Evolutionary conservation across 2,329 filamentous ascomycete genomes (phyloP), one percentile per base, ranked within the genome.

Genomic region (Venturia pyrina): DNA sequence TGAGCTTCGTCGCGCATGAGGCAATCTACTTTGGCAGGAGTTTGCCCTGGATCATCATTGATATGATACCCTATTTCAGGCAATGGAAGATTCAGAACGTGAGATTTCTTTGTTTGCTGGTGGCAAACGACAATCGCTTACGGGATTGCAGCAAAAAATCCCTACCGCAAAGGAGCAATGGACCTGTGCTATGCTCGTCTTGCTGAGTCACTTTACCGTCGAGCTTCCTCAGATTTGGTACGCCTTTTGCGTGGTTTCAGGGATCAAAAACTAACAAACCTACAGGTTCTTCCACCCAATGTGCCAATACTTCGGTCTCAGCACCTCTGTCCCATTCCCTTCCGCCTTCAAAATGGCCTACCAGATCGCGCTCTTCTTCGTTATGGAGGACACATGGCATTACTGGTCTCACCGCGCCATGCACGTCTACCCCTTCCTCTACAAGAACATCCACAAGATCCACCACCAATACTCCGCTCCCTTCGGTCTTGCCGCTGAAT

Each of bases 381-480:
- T 98, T 67, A 79, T 97, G 73, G 95, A 99, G 78, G 95, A 99
- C 78, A 82, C 93, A 70, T 99, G 95, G 95, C 95, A 99, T 80
- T 99, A 99, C 84, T 98, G 93, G 88, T 87, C 87, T 71, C 95
- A 99, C 81, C 91, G 95, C 71, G 86, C 85, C 56, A 87, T 99
- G 79, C 95, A 99, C 83, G 96, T 91, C 82, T 93, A 91, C 28
- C 91, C 92, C 48, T 68, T 68, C 50, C 87, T 99, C 6, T 99
- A 99, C 87, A 96, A 92, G 82, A 85, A 88, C 74, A 90, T 99
- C 73, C 95, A 99, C 85, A 99, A 99, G 83, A 93, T 99, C 72
- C 95, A 99, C 81, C 95, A 99, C 82, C 93, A 95, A 74, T 99
- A 99, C 82, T 96, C 92, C 46, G 95, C 95, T 15, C 95, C 95